A percentile compares a stretch with the other conserved stretches of the same genome.
phyloP scores from a whole-genome alignment of 768 basidiomycete species.

The Auriscalpium vulgare region DNA sequence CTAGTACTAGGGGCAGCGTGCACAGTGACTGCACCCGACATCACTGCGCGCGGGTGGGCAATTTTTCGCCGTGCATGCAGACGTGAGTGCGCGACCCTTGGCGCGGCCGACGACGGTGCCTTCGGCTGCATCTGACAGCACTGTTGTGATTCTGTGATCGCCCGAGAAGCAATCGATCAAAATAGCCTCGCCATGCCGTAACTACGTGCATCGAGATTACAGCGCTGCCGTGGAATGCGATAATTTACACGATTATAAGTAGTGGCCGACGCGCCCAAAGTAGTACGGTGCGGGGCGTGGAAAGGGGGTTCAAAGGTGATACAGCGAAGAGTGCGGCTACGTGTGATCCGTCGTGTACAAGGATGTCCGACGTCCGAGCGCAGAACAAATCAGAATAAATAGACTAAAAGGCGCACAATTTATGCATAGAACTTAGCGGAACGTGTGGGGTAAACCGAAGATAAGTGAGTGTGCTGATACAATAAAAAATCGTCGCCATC shows the following conservation, averaged over 20 bases:
- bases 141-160: neutral
- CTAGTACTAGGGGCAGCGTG: too few relatives aligned
- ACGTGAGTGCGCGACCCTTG: too few relatives aligned
- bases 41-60: too few relatives aligned
- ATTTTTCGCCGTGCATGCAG: too few relatives aligned
- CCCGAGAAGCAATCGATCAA: neutral
- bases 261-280: neutral
- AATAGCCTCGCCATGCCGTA: neutral
- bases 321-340: neutral
- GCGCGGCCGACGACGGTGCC: too few relatives aligned
- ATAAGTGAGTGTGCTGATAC: too few relatives aligned
- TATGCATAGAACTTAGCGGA: too few relatives aligned
- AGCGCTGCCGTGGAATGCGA: neutral
- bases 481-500: too few relatives aligned
- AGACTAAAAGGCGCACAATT: neutral
- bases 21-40: too few relatives aligned
- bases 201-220: slow-evolving; percentile 1
- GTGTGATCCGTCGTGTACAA: neutral
- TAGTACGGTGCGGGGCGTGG: neutral
- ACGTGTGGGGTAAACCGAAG: too few relatives aligned
- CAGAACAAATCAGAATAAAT: neutral
- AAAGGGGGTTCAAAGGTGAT: neutral
- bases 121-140: too few relatives aligned
- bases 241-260: neutral
- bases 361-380: neutral